These are phyloP conservation scores for Naganishia sp. DNA, from an alignment of 1,284 basidiomycete genomes.

Conservation along the genomic window DNA sequence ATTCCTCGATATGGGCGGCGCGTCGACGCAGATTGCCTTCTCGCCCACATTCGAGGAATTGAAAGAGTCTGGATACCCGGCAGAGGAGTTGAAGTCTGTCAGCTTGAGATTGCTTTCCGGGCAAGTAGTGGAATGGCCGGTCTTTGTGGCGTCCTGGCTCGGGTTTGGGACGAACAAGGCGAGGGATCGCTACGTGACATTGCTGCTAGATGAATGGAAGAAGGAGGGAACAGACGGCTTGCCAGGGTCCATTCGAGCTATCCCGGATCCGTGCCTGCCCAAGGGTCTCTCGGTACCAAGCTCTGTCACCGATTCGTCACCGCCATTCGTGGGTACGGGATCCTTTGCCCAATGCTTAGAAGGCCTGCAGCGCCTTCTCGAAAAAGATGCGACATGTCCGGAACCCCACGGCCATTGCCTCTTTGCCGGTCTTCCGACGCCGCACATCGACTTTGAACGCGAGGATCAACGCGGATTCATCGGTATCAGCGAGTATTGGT, in stretches of 20 bases:
- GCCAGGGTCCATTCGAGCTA: constrained; percentile 35
- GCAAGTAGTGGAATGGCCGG: constrained; percentile 81
- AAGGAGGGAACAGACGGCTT: constrained; percentile 16
- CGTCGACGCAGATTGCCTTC: constrained; percentile 97
- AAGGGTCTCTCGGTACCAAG: constrained; percentile 62
- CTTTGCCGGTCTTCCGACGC: constrained; percentile 91
- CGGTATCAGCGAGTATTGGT: constrained; percentile 99
- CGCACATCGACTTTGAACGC: constrained; percentile 83
- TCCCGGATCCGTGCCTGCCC: constrained; percentile 89
- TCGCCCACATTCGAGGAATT: constrained; percentile 63
- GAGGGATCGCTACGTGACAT: constrained; percentile 81
- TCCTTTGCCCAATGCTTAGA: constrained; percentile 83
- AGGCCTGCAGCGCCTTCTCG: constrained; percentile 74
- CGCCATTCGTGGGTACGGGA: constrained; percentile 79
- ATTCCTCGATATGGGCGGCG: constrained; percentile 98
- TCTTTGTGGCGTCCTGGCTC: constrained; percentile 98
- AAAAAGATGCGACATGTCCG: constrained; percentile 80
- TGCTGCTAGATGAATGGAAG: constrained; percentile 64
- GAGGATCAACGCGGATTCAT: constrained; percentile 77
- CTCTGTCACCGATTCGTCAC: constrained; percentile 58
- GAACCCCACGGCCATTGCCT: constrained; percentile 72
- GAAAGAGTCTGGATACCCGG: constrained; percentile 53
- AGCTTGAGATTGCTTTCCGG: constrained; percentile 79
- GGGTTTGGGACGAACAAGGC: constrained; percentile 98
- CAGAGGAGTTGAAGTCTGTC: constrained; percentile 74